phyloP scores from a whole-genome alignment of 1,139 yeast species.

The Geotrichum australiense region DNA sequence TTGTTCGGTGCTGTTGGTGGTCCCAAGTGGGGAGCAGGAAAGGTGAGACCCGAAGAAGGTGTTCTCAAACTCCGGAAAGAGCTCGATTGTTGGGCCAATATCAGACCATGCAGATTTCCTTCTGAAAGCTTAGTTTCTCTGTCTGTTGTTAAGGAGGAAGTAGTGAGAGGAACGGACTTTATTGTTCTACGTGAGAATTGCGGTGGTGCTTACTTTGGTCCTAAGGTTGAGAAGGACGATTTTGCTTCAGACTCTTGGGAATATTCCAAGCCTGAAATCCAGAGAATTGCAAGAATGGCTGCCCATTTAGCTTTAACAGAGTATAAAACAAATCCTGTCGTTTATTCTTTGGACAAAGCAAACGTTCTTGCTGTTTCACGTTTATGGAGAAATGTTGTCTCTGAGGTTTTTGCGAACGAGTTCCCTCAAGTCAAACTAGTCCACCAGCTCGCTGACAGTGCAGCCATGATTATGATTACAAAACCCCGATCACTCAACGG shows the following conservation, averaged over 20 bases:
- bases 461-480: conserved; percentile 80
- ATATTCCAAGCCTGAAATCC: conserved; percentile 69
- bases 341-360: conserved; percentile 84
- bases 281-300: conserved; percentile 84
- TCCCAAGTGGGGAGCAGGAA: conserved; percentile 88
- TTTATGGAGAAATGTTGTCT: conserved; percentile 79
- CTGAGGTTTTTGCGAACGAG: conserved; percentile 60
- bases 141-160: conserved; percentile 66
- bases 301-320: conserved; percentile 76
- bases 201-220: conserved; percentile 85
- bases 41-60: conserved; percentile 73
- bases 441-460: conserved; percentile 82
- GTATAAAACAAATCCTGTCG: conserved; percentile 59
- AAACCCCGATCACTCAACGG: conserved; percentile 76
- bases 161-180: conserved; percentile 72
- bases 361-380: conserved; percentile 80
- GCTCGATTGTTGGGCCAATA: conserved; percentile 71
- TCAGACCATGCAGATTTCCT: conserved; percentile 80
- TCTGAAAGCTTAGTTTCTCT: conserved; percentile 63
- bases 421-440: conserved; percentile 68
- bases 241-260: conserved; percentile 80
- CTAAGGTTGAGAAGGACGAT: conserved; percentile 67
- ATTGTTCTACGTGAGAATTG: conserved; percentile 80
- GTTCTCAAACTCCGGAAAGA: conserved; percentile 74
- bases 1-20: conserved; percentile 92